phyloP scores from a whole-genome alignment of 1,284 basidiomycete genomes.

The Phylloporus sp. region DNA sequence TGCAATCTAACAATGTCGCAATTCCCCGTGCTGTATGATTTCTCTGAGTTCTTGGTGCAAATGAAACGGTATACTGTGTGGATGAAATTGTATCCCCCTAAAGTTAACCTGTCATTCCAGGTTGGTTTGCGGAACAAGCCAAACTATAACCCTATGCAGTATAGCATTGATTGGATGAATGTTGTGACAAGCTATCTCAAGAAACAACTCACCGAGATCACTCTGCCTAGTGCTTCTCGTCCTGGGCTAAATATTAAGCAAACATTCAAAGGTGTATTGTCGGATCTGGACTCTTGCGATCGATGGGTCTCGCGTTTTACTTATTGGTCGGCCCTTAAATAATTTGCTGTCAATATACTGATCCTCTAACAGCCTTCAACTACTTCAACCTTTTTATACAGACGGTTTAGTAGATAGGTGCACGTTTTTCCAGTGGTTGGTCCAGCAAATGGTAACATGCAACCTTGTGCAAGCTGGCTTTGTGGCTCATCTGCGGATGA shows the following conservation, averaged over 20 bases:
- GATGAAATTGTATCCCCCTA: background rate
- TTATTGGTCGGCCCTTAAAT: constrained; percentile 61
- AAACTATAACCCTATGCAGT: constrained; percentile 77
- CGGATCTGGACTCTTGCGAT: constrained; percentile 69
- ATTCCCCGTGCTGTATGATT: constrained; percentile 95
- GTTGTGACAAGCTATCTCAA: constrained; percentile 88
- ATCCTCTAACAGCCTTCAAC: constrained; percentile 56
- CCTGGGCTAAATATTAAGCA: constrained; percentile 78
- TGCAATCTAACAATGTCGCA: constrained; percentile 83
- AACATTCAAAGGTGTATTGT: constrained; percentile 76
- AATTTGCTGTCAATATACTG: background rate
- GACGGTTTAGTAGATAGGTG: constrained; percentile 85
- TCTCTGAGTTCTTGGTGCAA: constrained; percentile 91
- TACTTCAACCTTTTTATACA: constrained; percentile 79
- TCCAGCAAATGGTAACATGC: constrained; percentile 74
- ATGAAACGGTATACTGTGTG: constrained; percentile 78
- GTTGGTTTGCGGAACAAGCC: constrained; percentile 77
- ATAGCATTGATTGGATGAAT: constrained; percentile 90
- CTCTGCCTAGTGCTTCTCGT: constrained; percentile 77
- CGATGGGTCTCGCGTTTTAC: constrained; percentile 83
- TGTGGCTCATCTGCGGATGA: constrained; percentile 74
- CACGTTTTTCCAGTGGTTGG: constrained; percentile 83
- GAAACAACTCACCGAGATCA: constrained; percentile 87
- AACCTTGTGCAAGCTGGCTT: constrained; percentile 90
- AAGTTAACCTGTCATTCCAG: constrained; percentile 36